Percentiles rank a stretch among this genome's conserved stretches.
Conservation (phyloP, 2,329 filamentous ascomycete species). For the Plenodomus lindquistii region DNA sequence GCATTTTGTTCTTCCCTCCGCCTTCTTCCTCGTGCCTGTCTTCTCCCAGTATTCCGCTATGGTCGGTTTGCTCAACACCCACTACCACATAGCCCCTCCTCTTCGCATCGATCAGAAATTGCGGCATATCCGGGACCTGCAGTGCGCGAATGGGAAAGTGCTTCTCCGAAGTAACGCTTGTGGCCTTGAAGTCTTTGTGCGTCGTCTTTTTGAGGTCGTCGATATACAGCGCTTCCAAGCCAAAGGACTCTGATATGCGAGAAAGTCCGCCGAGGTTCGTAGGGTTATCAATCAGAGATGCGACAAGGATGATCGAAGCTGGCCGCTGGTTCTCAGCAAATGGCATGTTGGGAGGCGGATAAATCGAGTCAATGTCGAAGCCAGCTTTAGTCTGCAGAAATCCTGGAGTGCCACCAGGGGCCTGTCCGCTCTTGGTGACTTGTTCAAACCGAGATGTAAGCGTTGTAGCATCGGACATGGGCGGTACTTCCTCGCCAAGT, state of each 20-base stretch:
- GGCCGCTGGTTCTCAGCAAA: conserved; percentile 23
- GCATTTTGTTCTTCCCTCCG: not conserved
- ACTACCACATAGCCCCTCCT: conserved; percentile 55
- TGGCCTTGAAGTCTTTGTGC: conserved; percentile 55
- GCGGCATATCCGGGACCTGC: conserved; percentile 33
- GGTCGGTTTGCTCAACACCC: conserved; percentile 59
- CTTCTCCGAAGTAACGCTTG: conserved; percentile 54
- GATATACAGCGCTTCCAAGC: conserved; percentile 52
- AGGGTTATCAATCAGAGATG: conserved; percentile 55
- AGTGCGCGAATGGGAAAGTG: conserved; percentile 53
- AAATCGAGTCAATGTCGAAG: conserved; percentile 42
- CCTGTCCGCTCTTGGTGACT: not conserved
- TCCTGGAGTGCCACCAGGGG: conserved; percentile 8
- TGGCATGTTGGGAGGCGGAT: conserved; percentile 21
- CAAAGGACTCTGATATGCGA: conserved; percentile 57
- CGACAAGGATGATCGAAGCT: conserved; percentile 51
- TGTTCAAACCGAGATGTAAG: not conserved
- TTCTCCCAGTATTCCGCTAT: conserved; percentile 50
- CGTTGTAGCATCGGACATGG: not conserved
- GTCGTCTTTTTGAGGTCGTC: conserved; percentile 45
- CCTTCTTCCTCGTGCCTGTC: conserved; percentile 6
- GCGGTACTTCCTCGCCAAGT: conserved; percentile 27
- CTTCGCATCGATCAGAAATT: conserved; percentile 48
- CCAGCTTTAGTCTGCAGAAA: conserved; percentile 59
- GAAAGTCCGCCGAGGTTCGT: conserved; percentile 57